Conservation (phyloP, 2,329 filamentous ascomycete species). For the Thelonectria discophora region DNA sequence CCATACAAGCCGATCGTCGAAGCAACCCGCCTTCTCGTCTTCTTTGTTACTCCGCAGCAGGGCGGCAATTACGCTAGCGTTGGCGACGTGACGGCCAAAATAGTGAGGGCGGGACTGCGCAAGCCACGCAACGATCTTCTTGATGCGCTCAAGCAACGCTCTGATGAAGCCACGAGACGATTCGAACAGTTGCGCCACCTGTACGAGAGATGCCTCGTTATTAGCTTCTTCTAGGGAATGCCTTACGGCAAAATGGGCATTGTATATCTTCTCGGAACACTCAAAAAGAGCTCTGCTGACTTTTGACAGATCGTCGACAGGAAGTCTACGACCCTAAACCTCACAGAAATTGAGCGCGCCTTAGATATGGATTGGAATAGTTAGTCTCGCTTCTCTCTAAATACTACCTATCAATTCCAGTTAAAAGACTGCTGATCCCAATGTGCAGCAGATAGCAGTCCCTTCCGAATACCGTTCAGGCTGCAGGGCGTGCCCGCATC, state of each 20-base stretch:
- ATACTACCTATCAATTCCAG: too few species aligned
- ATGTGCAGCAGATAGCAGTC: too few species aligned
- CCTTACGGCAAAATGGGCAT: not conserved
- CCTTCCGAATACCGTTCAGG: not conserved
- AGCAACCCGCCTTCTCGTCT: not conserved
- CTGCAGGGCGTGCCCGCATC: not conserved
- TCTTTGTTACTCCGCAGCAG: not conserved
- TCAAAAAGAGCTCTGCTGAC: too few species aligned
- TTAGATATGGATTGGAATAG: too few species aligned
- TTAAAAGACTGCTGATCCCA: too few species aligned
- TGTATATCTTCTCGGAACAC: not conserved
- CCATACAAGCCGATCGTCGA: not conserved
- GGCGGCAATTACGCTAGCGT: not conserved
- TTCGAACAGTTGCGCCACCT: not conserved
- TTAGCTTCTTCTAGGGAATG: not conserved
- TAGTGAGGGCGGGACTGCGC: not conserved
- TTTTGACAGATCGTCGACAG: too few species aligned
- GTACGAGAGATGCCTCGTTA: not conserved
- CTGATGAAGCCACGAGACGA: not conserved
- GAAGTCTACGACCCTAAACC: too few species aligned
- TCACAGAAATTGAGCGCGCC: too few species aligned
- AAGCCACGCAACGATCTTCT: not conserved
- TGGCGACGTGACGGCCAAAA: not conserved
- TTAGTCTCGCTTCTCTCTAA: too few species aligned
- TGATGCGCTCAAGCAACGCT: not conserved